Evolutionary conservation across 768 basidiomycete species (phyloP), one percentile per base, ranked within the genome.

Genomic region (Rhizopogon rudus): DNA sequence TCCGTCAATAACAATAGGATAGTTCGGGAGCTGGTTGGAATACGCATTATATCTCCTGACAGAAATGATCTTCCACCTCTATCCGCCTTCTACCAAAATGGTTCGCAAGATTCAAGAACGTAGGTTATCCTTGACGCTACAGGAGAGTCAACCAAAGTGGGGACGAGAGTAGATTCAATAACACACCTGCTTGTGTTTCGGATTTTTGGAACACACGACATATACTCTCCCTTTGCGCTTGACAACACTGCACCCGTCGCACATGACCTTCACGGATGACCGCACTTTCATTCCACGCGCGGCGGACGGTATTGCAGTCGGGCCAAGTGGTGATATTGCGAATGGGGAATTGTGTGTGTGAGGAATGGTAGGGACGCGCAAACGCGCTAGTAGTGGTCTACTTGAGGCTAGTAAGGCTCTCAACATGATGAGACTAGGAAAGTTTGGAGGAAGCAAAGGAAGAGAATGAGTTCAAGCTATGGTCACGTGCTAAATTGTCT

Each of bases 281-380:
- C 96, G 84, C 56, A 98, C 94, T 77, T 99, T 99, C 91, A 97
- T 95, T 45, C 93, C 93, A 62, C 89, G 74, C n/a, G 78, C 69
- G 20, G 82, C 66, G 6, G 68, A 58, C 9, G 77, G 77, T 41
- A 67, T 62, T 35, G 66, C 55, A 33, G 52, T 45, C 14, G 41
- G 28, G 46, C 55, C 16, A 60, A 16, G 62, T 51, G 48, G 65
- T 58, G 64, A 65, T 68, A 29, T 59, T 65, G 9, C 67, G 65
- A 56, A 71, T 74, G 44, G 66, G 69, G 35, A 49, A 16, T 37
- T 25, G 39, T 72, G 60, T 41, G 57, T 62, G 42, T 67, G 71
- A 17, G 67, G 52, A 52, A 62, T 72, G 58, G 54, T 73, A 72
- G 46, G 73, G 57, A 55, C 74, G 70, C 76, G 72, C 53, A 81